Base-by-base conservation (phyloP, 2,329 filamentous ascomycete species). In the Talaromyces funiculosus region DNA sequence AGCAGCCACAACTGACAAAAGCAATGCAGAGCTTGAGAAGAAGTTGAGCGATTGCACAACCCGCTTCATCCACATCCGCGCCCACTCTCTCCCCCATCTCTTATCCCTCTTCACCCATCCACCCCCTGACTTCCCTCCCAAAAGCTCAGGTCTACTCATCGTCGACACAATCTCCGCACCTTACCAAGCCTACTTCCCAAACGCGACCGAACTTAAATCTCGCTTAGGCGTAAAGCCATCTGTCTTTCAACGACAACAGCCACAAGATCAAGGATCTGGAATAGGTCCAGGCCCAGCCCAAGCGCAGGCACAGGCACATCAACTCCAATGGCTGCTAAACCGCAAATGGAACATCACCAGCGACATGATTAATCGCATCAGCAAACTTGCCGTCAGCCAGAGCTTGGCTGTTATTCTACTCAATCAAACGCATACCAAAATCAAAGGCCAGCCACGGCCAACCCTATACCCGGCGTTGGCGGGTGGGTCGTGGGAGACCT, bases 401-500 rank as follows among this genome's bases (percentile, higher is more conserved):
- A 20, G 43, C 18, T 80, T 92, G 57, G 89, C 90, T 24, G 80
- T 96, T 43, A 78, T 96, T 2, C 72, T 94, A 20, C 81, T 92
- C 53, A 91, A 87, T 38, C 92, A 95, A 71, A 90, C 89, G 62
- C 88, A 87, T 43, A 95, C 90, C n/a, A 89, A 87, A 65, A 87
- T 95, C 76, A 86, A 88, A 63, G 80, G 86, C 83, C 64, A 81
- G 78, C 65, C 83, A 81, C 65, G 70, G 16, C 89, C 92, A 14
- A 83, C 87, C 10, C 78, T 97, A 53, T 83, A 87, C 57, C 89
- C 92, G 16, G 86, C 90, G 42, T 81, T 97, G 64, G 88, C 88
- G 60, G 86, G 89, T 14, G 81, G 81, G 20, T 84, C 89, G 43
- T 97, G 92, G 92, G 92, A 96, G 63, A 86, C 85, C 64, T 88